phyloP scores from a whole-genome alignment of 306 rosid genomes.

The Adenanthera pavonina region DNA sequence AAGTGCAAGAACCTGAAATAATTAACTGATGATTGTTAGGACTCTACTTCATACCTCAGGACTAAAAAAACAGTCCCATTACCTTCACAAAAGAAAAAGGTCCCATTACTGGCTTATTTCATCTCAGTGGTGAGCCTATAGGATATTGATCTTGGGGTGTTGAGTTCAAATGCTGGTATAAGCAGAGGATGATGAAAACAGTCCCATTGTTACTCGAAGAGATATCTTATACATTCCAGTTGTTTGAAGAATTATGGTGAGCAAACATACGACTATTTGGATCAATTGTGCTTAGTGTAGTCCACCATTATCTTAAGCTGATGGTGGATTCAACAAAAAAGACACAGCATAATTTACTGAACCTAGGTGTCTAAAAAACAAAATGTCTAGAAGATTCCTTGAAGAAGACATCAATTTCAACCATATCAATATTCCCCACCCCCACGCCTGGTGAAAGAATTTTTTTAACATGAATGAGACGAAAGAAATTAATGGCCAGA shows the following conservation, averaged over 20 bases:
- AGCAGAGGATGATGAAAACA: not conserved
- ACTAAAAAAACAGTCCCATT: not conserved
- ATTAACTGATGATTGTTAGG: slow-evolving; percentile 37
- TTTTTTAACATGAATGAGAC: too few relatives aligned
- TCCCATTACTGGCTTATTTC: too few relatives aligned
- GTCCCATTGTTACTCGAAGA: not conserved
- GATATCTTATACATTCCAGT: slow-evolving; percentile 18
- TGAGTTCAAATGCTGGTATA: too few relatives aligned
- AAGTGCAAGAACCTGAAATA: slow-evolving; percentile 86
- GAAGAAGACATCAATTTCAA: slow-evolving; percentile 6
- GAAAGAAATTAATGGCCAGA: slow-evolving; percentile 13
- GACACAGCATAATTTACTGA: not conserved
- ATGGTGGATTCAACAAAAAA: not conserved
- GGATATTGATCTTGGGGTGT: too few relatives aligned
- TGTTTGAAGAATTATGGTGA: slow-evolving; percentile 34
- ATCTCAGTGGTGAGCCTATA: too few relatives aligned
- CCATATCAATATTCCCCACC: not conserved
- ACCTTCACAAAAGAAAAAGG: too few relatives aligned
- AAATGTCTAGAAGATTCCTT: slow-evolving; percentile 11
- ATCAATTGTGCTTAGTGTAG: slow-evolving; percentile 17
- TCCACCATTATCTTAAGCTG: not conserved
- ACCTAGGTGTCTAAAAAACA: not conserved
- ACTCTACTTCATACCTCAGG: slow-evolving; percentile 10
- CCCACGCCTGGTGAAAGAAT: not conserved
- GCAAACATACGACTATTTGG: slow-evolving; percentile 26